A percentile compares a stretch with the other conserved stretches of the same genome.
Conservation (phyloP, 1,284 basidiomycete genomes). For the Ganoderma lucidum region DNA sequence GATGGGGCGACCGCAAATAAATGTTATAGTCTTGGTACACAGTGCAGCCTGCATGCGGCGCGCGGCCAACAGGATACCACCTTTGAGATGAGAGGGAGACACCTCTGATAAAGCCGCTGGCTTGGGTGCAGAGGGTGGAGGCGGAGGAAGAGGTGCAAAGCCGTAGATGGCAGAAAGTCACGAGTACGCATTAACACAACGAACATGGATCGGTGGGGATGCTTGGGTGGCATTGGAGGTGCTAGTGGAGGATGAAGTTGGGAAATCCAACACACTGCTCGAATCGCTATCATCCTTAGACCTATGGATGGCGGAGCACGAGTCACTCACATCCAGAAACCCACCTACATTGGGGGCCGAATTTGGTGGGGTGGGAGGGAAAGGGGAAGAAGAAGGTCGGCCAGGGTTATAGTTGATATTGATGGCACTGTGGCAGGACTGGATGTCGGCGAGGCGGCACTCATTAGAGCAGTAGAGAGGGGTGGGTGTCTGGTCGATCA, state of each 20-base stretch:
- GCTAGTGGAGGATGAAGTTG: slow-evolving; percentile 40
- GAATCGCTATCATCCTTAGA: slow-evolving; percentile 47
- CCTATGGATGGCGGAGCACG: too few species aligned
- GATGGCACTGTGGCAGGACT: slow-evolving; percentile 48
- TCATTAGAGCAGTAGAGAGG: slow-evolving; percentile 84
- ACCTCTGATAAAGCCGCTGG: slow-evolving; percentile 40
- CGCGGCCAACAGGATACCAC: slow-evolving; percentile 75
- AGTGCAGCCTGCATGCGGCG: slow-evolving; percentile 60
- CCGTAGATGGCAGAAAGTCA: slow-evolving; percentile 61
- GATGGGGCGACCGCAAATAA: slow-evolving; percentile 31
- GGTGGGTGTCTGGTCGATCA: slow-evolving; percentile 78
- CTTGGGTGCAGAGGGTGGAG: slow-evolving; percentile 48
- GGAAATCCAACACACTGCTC: slow-evolving; percentile 45
- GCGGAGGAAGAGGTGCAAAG: slow-evolving; percentile 62
- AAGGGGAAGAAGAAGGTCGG: slow-evolving; percentile 46
- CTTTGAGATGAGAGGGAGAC: slow-evolving; percentile 44
- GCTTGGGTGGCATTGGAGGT: slow-evolving; percentile 34
- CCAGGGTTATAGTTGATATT: slow-evolving; percentile 56
- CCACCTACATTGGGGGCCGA: slow-evolving; percentile 44
- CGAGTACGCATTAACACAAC: slow-evolving; percentile 47
- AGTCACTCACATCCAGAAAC: slow-evolving; percentile 11
- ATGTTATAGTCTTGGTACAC: slow-evolving; percentile 46
- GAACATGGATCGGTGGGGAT: slow-evolving; percentile 42
- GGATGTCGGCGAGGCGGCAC: slow-evolving; percentile 67
- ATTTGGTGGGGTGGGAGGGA: slow-evolving; percentile 50